phyloP scores from a whole-genome alignment of 306 rosid genomes.

The Cyclanthera cordifolia region DNA sequence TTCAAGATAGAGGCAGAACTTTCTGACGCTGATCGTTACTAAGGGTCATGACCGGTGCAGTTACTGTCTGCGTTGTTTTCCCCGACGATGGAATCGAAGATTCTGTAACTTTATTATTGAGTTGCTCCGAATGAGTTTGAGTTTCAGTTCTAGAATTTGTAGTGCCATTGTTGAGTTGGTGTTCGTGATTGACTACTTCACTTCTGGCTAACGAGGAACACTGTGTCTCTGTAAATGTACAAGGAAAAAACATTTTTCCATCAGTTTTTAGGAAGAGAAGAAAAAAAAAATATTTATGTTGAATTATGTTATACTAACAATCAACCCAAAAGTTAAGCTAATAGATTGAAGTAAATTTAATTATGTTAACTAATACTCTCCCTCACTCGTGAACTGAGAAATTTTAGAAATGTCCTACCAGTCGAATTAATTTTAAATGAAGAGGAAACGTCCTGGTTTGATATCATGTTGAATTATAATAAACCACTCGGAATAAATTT shows the following conservation, averaged over 20 bases:
- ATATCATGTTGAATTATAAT: no score
- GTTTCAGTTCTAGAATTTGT: conserved; percentile 37
- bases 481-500: no score
- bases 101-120: conserved; percentile 43
- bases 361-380: no score
- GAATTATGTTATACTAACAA: no score
- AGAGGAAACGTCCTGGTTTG: no score
- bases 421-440: no score
- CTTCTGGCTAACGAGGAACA: conserved; percentile 63
- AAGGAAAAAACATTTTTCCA: conserved; percentile 18
- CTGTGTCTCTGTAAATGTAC: conserved; percentile 43
- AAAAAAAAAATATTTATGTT: no score
- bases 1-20: conserved; percentile 30
- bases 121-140: conserved; percentile 22
- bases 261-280: neutral
- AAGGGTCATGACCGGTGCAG: conserved; percentile 28
- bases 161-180: conserved; percentile 30
- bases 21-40: conserved; percentile 25
- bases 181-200: conserved; percentile 41
- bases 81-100: conserved; percentile 24
- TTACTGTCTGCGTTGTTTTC: conserved; percentile 25
- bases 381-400: no score
- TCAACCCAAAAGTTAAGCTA: no score
- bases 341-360: no score
- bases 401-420: no score